Percentiles rank a stretch among this genome's conserved stretches.
Conservation (phyloP, 1,139 yeast genomes). For the Chernovozyma aurita region DNA sequence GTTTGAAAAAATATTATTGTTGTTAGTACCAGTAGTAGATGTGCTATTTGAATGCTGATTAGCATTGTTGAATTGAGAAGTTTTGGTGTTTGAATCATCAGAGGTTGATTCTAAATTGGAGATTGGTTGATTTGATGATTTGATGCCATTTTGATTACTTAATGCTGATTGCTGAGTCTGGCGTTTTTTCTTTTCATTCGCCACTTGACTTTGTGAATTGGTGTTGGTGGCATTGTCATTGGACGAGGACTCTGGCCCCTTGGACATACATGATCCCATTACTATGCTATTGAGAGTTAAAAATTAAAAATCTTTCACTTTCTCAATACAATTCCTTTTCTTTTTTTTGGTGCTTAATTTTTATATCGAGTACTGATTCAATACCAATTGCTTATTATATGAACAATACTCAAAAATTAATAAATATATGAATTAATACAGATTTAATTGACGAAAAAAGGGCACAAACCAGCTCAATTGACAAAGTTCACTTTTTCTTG, state of each 20-base stretch:
- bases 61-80: background rate
- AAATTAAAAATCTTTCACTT: too few species aligned
- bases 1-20: background rate
- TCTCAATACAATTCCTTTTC: too few species aligned
- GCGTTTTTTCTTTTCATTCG: slow-evolving; percentile 6
- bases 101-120: background rate
- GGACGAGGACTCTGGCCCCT: slow-evolving; percentile 12
- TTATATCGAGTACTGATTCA: too few species aligned
- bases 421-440: too few species aligned
- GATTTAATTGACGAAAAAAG: too few species aligned
- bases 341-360: too few species aligned
- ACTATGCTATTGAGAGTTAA: too few species aligned
- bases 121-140: background rate
- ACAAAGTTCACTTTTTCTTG: too few species aligned
- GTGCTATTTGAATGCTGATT: background rate
- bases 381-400: too few species aligned
- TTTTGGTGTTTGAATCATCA: background rate
- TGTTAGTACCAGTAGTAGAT: background rate
- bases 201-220: slow-evolving; percentile 10
- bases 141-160: background rate
- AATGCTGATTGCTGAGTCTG: slow-evolving; percentile 2
- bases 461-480: too few species aligned
- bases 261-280: slow-evolving; percentile 31
- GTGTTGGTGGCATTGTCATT: background rate
- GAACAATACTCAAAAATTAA: too few species aligned